phyloP scores from a whole-genome alignment of 768 basidiomycete species.

The Lactarius vividus region DNA sequence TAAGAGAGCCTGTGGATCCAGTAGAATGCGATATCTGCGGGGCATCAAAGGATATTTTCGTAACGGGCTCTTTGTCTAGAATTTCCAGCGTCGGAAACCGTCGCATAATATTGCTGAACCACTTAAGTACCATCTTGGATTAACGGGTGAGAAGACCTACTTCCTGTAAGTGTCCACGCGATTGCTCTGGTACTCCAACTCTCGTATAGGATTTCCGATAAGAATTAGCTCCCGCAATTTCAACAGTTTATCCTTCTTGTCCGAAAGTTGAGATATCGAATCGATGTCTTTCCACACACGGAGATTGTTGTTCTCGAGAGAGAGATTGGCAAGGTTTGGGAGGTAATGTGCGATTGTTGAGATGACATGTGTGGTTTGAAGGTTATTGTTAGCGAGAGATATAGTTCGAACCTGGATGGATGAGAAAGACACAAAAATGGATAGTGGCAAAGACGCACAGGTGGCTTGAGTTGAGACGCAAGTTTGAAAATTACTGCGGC shows the following conservation, averaged over 20 bases:
- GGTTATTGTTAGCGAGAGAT: slow-evolving; percentile 79
- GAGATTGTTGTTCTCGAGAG: slow-evolving; percentile 75
- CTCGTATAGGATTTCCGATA: slow-evolving; percentile 72
- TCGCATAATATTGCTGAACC: slow-evolving; percentile 67
- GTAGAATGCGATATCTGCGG: slow-evolving; percentile 50
- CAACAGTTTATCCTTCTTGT: slow-evolving; percentile 55
- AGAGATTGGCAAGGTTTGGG: slow-evolving; percentile 76
- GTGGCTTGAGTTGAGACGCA: slow-evolving; percentile 72
- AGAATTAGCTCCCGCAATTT: slow-evolving; percentile 71
- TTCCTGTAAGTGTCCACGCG: slow-evolving; percentile 64
- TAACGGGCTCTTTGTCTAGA: slow-evolving; percentile 78
- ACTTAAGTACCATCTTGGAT: slow-evolving; percentile 11
- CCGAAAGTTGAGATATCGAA: slow-evolving; percentile 58
- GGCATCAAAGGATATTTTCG: slow-evolving; percentile 77
- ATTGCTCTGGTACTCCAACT: slow-evolving; percentile 54
- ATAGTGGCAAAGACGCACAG: slow-evolving; percentile 42
- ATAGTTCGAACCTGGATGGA: slow-evolving; percentile 64
- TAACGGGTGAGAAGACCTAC: slow-evolving; percentile 40
- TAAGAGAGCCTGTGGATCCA: slow-evolving; percentile 38
- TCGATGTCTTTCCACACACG: slow-evolving; percentile 69
- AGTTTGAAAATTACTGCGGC: slow-evolving; percentile 88
- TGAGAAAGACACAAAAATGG: not conserved
- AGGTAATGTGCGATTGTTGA: slow-evolving; percentile 67
- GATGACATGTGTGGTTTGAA: slow-evolving; percentile 57
- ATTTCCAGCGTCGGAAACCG: slow-evolving; percentile 81